These are phyloP conservation scores for Boletus rubescentipes DNA, from an alignment of 768 basidiomycete genomes.

Conservation along the genomic window DNA sequence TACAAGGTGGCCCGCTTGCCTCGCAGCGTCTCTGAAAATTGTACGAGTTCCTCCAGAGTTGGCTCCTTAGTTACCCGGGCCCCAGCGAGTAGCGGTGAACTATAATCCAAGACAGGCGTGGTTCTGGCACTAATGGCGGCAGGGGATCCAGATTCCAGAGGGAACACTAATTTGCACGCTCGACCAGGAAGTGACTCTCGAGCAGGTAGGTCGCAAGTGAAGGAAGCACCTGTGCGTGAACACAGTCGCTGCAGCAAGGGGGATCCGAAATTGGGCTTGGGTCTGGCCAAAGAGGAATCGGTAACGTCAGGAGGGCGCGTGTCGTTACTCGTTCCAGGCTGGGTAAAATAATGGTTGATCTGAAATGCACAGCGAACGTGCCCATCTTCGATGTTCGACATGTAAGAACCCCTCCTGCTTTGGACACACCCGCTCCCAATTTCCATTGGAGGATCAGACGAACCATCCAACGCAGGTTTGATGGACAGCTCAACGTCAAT, in stretches of 20 bases:
- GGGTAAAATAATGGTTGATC: constrained; percentile 49
- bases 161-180: constrained; percentile 64
- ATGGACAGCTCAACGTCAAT: constrained; percentile 82
- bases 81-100: constrained; percentile 48
- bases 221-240: constrained; percentile 53
- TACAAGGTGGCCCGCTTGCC: constrained; percentile 84
- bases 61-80: constrained; percentile 66
- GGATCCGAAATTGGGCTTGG: constrained; percentile 44
- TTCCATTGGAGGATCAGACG: constrained; percentile 26
- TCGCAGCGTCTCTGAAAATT: constrained; percentile 79
- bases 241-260: constrained; percentile 61
- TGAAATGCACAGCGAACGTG: constrained; percentile 59
- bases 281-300: constrained; percentile 25
- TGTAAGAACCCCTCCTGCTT: constrained; percentile 27
- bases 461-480: constrained; percentile 30
- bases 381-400: constrained; percentile 29
- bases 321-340: constrained; percentile 19
- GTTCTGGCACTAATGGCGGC: constrained; percentile 41
- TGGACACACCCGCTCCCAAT: constrained; percentile 22
- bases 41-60: constrained; percentile 69
- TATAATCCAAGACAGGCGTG: constrained; percentile 44
- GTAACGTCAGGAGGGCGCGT: constrained; percentile 3
- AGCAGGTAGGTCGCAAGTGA: constrained; percentile 39
- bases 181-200: constrained; percentile 45
- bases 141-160: constrained; percentile 58